Conservation (phyloP, 768 basidiomycete species). For the Boletus eberwhitei region DNA sequence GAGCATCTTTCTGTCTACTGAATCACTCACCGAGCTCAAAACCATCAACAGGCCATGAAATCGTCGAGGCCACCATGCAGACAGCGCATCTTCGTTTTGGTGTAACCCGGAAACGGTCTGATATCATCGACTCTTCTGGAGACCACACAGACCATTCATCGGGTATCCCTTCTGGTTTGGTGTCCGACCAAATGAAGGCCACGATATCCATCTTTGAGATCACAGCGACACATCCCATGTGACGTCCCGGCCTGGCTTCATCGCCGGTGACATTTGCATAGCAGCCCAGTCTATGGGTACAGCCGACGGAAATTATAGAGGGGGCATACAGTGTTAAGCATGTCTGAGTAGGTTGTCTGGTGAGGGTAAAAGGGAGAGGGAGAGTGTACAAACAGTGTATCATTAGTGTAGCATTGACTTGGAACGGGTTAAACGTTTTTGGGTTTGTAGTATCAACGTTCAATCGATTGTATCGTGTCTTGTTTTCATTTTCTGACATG, state of each 20-base stretch:
- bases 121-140: constrained; percentile 43
- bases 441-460: not conserved
- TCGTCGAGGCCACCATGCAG: constrained; percentile 85
- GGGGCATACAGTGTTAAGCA: not conserved
- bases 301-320: not conserved
- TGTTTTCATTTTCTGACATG: not conserved
- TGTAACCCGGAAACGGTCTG: constrained; percentile 58
- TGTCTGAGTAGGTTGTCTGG: not conserved
- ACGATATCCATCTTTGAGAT: not conserved
- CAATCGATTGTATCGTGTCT: not conserved
- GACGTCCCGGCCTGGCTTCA: not conserved
- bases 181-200: not conserved
- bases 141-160: constrained; percentile 25
- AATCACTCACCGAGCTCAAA: not conserved
- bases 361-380: not conserved
- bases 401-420: not conserved
- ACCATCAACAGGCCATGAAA: constrained; percentile 63
- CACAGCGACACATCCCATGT: not conserved
- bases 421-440: not conserved
- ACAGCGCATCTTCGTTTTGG: constrained; percentile 68
- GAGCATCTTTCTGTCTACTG: not conserved
- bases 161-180: not conserved
- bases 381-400: not conserved
- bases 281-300: not conserved
- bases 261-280: not conserved